Base-by-base conservation (phyloP, 2,329 filamentous ascomycete species). In the Colletotrichum caudatum region DNA sequence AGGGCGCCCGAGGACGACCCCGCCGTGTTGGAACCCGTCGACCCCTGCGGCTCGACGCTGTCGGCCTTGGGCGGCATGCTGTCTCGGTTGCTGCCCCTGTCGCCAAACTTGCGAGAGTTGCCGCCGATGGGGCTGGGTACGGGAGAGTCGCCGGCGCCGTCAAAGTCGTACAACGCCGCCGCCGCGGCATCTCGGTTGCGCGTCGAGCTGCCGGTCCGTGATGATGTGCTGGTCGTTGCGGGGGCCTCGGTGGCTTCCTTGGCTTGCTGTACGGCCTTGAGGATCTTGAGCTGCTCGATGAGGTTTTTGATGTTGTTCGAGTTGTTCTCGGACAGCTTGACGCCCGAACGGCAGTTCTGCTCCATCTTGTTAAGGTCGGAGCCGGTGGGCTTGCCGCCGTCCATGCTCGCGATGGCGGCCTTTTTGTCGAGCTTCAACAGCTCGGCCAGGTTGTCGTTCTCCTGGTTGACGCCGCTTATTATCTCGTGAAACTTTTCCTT, bases 1-100 rank as follows among this genome's bases (percentile, higher is more conserved):
- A 73, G 71, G 26, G 74, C 71, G 20, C 73, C 75, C 5, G 73
- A 74, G 1, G 73, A 74, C 2, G 73, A 74, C 3, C 73, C 26
- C 82, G 82, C 73, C 77, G 79, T 64, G 75, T 77, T 66, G 81
- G 82, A 79, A 35, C 79, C 79, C 12, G 76, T 75, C 2, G 83
- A 81, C 5, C 82, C 83, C 48, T 86, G 86, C 1, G 87, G 87
- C 78, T 89, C 87, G 41, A 85, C 87, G 76, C 87, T 89, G 73
- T 89, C 88, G 11, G 85, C 83, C 75, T 89, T 88, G 58, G 85
- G 84, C 0, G 88, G 86, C 18, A 87, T 83, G 70, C 87, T 89
- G 74, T 88, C 87, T 37, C 86, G 82, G 64, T 85, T 84, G 51
- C 81, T 81, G 51, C 57, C 74, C 35, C 58, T 65, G 39, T 78